phyloP scores from a whole-genome alignment of 1,284 basidiomycete species.

The Ganoderma multipileum region DNA sequence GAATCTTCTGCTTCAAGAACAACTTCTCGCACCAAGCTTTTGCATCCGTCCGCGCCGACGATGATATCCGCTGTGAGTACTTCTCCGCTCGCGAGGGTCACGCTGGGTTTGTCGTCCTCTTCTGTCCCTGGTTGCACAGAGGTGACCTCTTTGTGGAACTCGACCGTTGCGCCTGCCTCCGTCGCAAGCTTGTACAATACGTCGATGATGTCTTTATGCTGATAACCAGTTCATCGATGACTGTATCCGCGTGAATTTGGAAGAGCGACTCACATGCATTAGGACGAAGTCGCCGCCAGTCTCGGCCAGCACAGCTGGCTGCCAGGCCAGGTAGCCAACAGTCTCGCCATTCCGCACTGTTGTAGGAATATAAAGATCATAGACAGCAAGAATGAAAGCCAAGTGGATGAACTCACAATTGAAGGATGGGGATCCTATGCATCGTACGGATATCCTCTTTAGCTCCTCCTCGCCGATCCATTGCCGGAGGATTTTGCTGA shows the following conservation, averaged over 20 bases:
- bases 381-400: neutral
- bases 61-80: slow-evolving; percentile 46
- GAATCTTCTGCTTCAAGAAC: slow-evolving; percentile 31
- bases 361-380: neutral
- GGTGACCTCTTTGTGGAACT: slow-evolving; percentile 47
- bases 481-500: slow-evolving; percentile 55
- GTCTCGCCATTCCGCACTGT: slow-evolving; percentile 51
- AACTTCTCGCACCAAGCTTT: slow-evolving; percentile 39
- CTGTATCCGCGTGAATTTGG: neutral
- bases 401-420: slow-evolving; percentile 21
- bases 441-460: slow-evolving; percentile 38
- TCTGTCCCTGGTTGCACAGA: slow-evolving; percentile 33
- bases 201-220: slow-evolving; percentile 57
- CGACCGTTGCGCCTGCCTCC: slow-evolving; percentile 48
- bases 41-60: slow-evolving; percentile 49
- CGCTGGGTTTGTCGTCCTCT: slow-evolving; percentile 36
- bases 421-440: slow-evolving; percentile 35
- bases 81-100: slow-evolving; percentile 45
- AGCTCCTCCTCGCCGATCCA: slow-evolving; percentile 56
- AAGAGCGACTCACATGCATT: slow-evolving; percentile 32
- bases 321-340: slow-evolving; percentile 56
- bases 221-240: neutral
- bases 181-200: slow-evolving; percentile 50
- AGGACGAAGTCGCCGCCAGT: slow-evolving; percentile 60
- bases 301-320: slow-evolving; percentile 58